Percentiles rank a stretch among this genome's conserved stretches.
These are phyloP conservation scores for Musa schizocarpa DNA, from an alignment of 176 grass and related monocot species.

Conservation along the genomic window DNA sequence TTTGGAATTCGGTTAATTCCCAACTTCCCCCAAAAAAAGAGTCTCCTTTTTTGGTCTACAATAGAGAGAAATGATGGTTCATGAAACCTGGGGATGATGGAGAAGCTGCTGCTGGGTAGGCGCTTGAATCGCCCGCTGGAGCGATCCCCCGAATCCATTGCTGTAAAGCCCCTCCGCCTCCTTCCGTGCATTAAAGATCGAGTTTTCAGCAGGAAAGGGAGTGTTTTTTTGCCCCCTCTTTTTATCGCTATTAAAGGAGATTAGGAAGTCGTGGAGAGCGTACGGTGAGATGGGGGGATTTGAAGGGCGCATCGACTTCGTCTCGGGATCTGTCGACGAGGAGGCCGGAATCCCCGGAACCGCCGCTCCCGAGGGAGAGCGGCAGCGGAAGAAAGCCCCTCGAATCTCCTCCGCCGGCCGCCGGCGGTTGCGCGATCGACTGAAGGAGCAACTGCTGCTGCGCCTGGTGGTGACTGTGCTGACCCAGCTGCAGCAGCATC, in stretches of 20 bases:
- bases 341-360: constrained; percentile 6
- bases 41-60: neutral
- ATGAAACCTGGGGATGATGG: neutral
- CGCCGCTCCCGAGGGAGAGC: constrained; percentile 24
- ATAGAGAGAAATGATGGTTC: neutral
- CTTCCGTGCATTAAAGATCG: constrained; percentile 1
- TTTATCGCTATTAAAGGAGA: too few relatives aligned
- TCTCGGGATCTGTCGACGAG: constrained; percentile 15
- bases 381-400: constrained; percentile 4
- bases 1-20: neutral
- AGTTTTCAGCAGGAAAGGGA: neutral
- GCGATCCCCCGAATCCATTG: constrained; percentile 27
- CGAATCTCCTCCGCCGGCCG: constrained; percentile 6
- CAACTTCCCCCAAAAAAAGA: neutral
- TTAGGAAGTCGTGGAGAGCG: neutral
- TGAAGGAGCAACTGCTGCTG: constrained; percentile 47
- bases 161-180: constrained; percentile 32
- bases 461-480: neutral
- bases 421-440: constrained; percentile 17
- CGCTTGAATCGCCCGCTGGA: neutral
- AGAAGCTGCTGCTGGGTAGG: neutral
- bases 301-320: constrained; percentile 70
- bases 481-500: constrained; percentile 47
- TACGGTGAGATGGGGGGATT: constrained; percentile 68
- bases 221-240: neutral